Base-by-base conservation (phyloP, 257 asterid genomes). In the Solanum habrochaites region DNA sequence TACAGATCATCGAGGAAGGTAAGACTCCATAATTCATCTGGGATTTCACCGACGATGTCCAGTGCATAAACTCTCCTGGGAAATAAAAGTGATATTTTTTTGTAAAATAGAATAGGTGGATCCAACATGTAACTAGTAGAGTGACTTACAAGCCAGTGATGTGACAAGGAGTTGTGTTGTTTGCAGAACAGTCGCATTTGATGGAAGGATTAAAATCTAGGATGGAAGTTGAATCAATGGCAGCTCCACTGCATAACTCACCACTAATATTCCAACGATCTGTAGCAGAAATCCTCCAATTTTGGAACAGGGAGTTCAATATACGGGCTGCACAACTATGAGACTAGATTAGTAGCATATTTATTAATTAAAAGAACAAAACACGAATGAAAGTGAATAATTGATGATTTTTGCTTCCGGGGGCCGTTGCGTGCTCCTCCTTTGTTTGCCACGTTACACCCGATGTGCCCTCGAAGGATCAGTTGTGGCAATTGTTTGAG, bases 111-210 rank as follows among this genome's bases (percentile, higher is more conserved):
- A 32, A 32, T 32, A 1, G 35, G 5, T 4, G 35, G 35, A 32
- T 32, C 35, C 35, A 32, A 32, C 35, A 32, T 32, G 35, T 4
- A 32, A 32, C 35, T 32, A 32, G 29, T 72, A n/a, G 16, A 16
- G 42, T 70, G 29, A 42, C 85, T 67, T 90, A 92, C 94, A 93
- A 81, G 9, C 87, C 84, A 86, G 75, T 85, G 74, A 92, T 82
- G 84, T 89, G 94, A 90, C 98, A 95, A 71, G 49, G 58, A 45
- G 93, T 87, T 75, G 86, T 8, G 45, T 21, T 73, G 85, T 89
- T 88, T 91, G 87, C 89, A 67, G 93, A 82, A 92, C 98, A 95
- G 27, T 91, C 94, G 85, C 97, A 95, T 88, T 91, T 92, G 89
- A 95, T 91, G 12, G 93, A 97, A 6, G 95, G 96, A 47, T 90